Base-by-base conservation (phyloP, 225 moss, liverwort and hornwort genomes). In the Rhytidiadelphus loreus region DNA sequence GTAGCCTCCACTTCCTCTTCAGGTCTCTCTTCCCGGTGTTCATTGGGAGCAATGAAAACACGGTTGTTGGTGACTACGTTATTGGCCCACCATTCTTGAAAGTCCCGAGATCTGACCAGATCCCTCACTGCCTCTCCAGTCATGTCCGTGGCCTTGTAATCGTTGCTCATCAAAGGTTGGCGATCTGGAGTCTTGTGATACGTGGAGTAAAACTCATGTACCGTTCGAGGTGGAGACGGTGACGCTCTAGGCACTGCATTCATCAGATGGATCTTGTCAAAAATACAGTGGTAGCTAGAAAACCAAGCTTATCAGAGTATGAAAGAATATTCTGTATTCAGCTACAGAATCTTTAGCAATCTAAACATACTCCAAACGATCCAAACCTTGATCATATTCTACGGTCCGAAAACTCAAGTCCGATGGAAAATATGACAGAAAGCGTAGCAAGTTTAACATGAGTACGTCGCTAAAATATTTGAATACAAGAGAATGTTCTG, bases 121-220 rank as follows among this genome's bases (percentile, higher is more conserved):
- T 92, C 92, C 63, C 87, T 89, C 33, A 94, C 92, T 53, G 91
- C 93, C 83, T 87, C 91, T 66, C 80, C 92, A 26, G 94, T 94
- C 59, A 94, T 90, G 86, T 93, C 93, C 37, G 93, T 90, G 75
- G 93, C 91, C 77, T 93, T 94, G 88, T 93, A 94, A 75, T 93
- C 94, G 70, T 77, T 88, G 88, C 83, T 81, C 62, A 81, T 94
- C 86, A 94, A 90, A 22, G 92, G 93, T 89, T 87, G 91, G 55
- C 92, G 90, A 81, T 91, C 92, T 12, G 94, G 91, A 82, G 94
- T 92, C 90, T 93, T 94, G 86, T 94, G 94, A 83, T 87, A 94
- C 25, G 94, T 92, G 83, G 94, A 94, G 86, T 93, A 93, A 80
- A 88, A 92, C 88, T 92, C 92, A 62, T 86, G 90, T 73, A 84